These are phyloP conservation scores for Exophiala spinifera DNA, from an alignment of 2,329 filamentous ascomycete species.

Conservation along the genomic window DNA sequence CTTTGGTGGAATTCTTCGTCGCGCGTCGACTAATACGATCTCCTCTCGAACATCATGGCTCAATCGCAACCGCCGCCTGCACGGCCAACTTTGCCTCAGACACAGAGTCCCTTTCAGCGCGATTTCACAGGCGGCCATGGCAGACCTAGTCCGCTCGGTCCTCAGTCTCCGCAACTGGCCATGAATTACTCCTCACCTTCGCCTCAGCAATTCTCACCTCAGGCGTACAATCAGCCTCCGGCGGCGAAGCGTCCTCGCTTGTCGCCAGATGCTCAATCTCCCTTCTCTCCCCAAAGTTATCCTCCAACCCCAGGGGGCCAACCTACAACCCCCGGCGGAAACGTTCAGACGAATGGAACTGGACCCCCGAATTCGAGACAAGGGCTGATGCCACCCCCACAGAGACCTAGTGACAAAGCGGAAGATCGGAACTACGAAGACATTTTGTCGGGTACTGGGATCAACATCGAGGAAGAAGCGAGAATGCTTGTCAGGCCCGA, in stretches of 20 bases:
- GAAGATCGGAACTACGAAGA: constrained; percentile 26
- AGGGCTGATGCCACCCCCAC: constrained; percentile 62
- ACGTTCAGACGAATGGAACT: constrained; percentile 54
- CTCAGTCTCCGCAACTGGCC: constrained; percentile 24
- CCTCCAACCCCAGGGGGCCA: constrained; percentile 39
- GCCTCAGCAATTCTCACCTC: constrained; percentile 58
- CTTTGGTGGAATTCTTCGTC: constrained; percentile 11
- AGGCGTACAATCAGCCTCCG: constrained; percentile 47
- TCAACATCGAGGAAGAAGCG: constrained; percentile 27
- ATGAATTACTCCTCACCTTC: constrained; percentile 57
- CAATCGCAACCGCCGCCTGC: constrained; percentile 24
- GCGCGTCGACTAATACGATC: constrained; percentile 5
- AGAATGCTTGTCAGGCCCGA: constrained; percentile 20
- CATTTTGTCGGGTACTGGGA: constrained; percentile 23
- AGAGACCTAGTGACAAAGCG: constrained; percentile 45
- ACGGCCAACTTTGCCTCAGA: constrained; percentile 24
- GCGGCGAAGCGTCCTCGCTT: constrained; percentile 71
- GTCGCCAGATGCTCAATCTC: constrained; percentile 65
- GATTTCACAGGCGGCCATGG: constrained; percentile 22
- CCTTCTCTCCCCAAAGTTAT: constrained; percentile 43
- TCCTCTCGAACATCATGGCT: constrained; percentile 21
- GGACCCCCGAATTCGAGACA: constrained; percentile 41
- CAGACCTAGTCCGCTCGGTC: constrained; percentile 24
- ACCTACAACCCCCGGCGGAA: constrained; percentile 27
- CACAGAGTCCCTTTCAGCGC: constrained; percentile 22